A percentile compares a stretch with the other conserved stretches of the same genome.
Conservation (phyloP, 164 flowering plant species). For the Hamamelis virginiana region DNA sequence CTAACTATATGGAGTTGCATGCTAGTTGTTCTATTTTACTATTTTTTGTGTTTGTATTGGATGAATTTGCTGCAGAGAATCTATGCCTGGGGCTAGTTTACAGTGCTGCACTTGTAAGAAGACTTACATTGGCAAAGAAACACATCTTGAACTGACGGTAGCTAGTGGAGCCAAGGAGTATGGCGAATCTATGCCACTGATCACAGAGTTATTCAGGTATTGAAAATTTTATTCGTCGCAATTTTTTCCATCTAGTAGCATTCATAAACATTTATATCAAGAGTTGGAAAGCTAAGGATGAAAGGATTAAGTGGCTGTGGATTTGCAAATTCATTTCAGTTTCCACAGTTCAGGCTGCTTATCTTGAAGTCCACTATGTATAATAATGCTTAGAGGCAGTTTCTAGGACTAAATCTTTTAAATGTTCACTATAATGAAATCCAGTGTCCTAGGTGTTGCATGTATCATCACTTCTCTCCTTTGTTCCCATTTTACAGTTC, state of each 20-base stretch:
- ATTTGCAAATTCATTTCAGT: too few species aligned
- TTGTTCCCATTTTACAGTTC: too few species aligned
- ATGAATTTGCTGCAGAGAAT: slow-evolving; percentile 37
- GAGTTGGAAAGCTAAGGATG: too few species aligned
- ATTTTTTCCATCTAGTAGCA: background rate
- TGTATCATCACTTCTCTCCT: too few species aligned
- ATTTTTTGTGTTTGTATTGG: slow-evolving; percentile 9
- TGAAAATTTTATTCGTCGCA: background rate
- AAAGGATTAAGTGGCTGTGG: too few species aligned
- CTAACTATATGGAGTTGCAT: background rate
- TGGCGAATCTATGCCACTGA: slow-evolving; percentile 45
- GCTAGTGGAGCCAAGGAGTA: slow-evolving; percentile 59
- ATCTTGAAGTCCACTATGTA: too few species aligned
- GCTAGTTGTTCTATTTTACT: background rate
- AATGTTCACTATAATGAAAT: too few species aligned
- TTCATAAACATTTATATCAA: background rate
- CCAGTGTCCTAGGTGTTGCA: too few species aligned
- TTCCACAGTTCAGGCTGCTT: too few species aligned
- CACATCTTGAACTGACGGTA: slow-evolving; percentile 62
- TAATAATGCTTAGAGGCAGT: too few species aligned
- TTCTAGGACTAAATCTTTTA: too few species aligned
- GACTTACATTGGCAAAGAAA: slow-evolving; percentile 46
- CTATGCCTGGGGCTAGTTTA: slow-evolving; percentile 35
- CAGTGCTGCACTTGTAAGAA: slow-evolving; percentile 68
- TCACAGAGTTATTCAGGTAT: slow-evolving; percentile 80